These are phyloP conservation scores for Pelagomonas calceolata DNA, from an alignment of 108 stramenopile genomes.

Conservation along the genomic window DNA sequence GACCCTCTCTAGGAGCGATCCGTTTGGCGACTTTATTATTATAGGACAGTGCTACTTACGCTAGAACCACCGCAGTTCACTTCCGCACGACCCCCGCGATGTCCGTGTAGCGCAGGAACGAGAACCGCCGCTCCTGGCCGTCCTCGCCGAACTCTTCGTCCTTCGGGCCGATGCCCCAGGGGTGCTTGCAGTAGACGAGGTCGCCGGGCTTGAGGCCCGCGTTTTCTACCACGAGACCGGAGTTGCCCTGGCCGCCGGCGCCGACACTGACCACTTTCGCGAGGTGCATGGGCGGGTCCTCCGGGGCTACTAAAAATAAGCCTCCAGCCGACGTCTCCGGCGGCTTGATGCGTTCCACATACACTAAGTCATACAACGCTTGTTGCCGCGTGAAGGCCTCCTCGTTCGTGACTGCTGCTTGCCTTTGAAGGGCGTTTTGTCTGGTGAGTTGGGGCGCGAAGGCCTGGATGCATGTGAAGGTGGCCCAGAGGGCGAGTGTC, in stretches of 20 bases:
- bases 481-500: too few species aligned
- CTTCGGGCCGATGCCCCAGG: constrained; percentile 1
- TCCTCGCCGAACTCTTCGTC: neutral
- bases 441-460: too few species aligned
- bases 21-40: too few species aligned
- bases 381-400: neutral
- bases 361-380: neutral
- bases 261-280: neutral
- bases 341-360: neutral
- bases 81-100: neutral
- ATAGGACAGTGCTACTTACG: too few species aligned
- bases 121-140: neutral
- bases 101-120: neutral
- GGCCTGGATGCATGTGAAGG: too few species aligned
- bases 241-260: neutral
- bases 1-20: too few species aligned
- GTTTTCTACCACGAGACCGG: neutral
- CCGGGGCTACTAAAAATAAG: neutral
- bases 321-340: neutral
- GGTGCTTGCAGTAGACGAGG: neutral
- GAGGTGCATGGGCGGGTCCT: constrained; percentile 2
- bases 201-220: neutral
- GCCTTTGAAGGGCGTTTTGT: too few species aligned
- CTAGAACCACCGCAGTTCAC: neutral
- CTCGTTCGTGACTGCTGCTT: too few species aligned